Evolutionary conservation across 2,329 filamentous ascomycete genomes (phyloP).

Genomic region (Microcyclospora tardicrescens): DNA sequence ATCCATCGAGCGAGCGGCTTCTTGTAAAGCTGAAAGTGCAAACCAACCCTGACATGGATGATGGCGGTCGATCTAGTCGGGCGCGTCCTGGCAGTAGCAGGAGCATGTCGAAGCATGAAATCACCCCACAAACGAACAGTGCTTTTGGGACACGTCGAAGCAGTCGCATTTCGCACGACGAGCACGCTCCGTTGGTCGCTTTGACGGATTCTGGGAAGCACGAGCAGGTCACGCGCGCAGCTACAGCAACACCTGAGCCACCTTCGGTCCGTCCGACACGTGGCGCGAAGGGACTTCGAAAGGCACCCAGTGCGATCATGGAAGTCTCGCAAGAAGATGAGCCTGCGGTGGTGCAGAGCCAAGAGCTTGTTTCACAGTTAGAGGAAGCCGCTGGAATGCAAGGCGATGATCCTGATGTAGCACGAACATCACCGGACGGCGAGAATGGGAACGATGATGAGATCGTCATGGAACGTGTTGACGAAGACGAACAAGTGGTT

Average conservation of each 20-base stretch:
- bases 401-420: conserved; percentile 19
- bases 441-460: conserved; percentile 23
- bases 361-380: conserved; percentile 20
- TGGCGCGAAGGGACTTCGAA: conserved; percentile 38
- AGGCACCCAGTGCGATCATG: conserved; percentile 36
- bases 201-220: conserved; percentile 48
- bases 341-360: conserved; percentile 21
- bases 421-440: conserved; percentile 12
- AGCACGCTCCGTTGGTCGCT: conserved; percentile 42
- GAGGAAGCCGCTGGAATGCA: conserved; percentile 9
- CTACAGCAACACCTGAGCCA: conserved; percentile 38
- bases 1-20: conserved; percentile 15
- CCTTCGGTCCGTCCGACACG: conserved; percentile 26
- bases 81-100: conserved; percentile 29
- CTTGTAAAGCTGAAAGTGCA: conserved; percentile 31
- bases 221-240: conserved; percentile 39
- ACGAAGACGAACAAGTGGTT: conserved; percentile 32
- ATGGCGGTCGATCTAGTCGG: conserved; percentile 16
- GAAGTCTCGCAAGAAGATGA: conserved; percentile 41
- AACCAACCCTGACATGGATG: conserved; percentile 6
- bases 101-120: conserved; percentile 22
- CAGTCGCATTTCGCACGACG: conserved; percentile 46
- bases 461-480: conserved; percentile 19
- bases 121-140: conserved; percentile 15
- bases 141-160: conserved; percentile 34